Evolutionary conservation across 2,329 filamentous ascomycete genomes (phyloP).

Genomic region (Neodidymelliopsis sp.): DNA sequence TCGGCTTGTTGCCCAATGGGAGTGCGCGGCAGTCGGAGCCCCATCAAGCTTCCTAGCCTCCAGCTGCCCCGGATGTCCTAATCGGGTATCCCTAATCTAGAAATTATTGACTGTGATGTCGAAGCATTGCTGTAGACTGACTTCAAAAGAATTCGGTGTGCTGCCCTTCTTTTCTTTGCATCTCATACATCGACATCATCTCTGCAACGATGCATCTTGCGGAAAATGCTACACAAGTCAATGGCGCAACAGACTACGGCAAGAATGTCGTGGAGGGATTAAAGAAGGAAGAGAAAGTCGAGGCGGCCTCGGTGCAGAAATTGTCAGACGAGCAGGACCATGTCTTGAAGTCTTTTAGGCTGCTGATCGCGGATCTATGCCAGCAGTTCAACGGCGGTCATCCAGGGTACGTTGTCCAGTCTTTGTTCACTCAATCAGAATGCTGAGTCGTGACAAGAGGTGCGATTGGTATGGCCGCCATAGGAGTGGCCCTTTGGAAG

Average conservation of each 20-base stretch:
- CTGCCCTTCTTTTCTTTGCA: not conserved
- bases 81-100: slow-evolving; percentile 7
- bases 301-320: slow-evolving; percentile 25
- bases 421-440: not conserved
- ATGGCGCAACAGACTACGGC: slow-evolving; percentile 32
- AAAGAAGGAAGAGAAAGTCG: slow-evolving; percentile 33
- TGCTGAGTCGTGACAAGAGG: slow-evolving; percentile 45
- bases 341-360: slow-evolving; percentile 67
- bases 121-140: not conserved
- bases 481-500: slow-evolving; percentile 67
- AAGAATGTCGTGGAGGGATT: slow-evolving; percentile 33
- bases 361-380: slow-evolving; percentile 72
- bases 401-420: slow-evolving; percentile 61
- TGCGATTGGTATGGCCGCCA: slow-evolving; percentile 69
- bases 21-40: slow-evolving; percentile 1
- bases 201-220: slow-evolving; percentile 25
- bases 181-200: not conserved
- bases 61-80: slow-evolving; percentile 2
- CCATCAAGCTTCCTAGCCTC: not conserved
- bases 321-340: slow-evolving; percentile 53
- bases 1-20: not conserved
- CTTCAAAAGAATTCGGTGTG: slow-evolving; percentile 9
- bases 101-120: not conserved
- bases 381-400: slow-evolving; percentile 75
- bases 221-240: slow-evolving; percentile 19